phyloP scores from a whole-genome alignment of 345 rosid species.

The Eucalyptus sp. region DNA sequence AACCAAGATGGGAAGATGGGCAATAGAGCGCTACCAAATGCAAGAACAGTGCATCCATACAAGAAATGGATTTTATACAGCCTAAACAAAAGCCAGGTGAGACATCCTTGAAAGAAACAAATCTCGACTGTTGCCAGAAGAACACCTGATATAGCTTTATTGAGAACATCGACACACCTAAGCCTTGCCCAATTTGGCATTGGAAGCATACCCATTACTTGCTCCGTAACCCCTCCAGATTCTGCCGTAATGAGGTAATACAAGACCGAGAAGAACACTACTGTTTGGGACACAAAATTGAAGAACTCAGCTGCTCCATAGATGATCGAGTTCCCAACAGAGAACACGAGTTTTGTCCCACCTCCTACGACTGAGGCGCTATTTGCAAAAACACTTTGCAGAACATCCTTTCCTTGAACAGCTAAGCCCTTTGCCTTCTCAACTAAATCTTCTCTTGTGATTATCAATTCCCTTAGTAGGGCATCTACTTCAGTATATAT shows the following conservation, averaged over 20 bases:
- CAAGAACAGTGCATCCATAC: slow-evolving; percentile 77
- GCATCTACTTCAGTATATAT: slow-evolving; percentile 68
- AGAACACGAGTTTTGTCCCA: slow-evolving; percentile 53
- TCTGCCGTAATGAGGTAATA: slow-evolving; percentile 85
- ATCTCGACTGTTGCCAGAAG: slow-evolving; percentile 93
- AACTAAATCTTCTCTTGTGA: slow-evolving; percentile 72
- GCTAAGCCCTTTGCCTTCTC: slow-evolving; percentile 82
- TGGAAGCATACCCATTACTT: slow-evolving; percentile 82
- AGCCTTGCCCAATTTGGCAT: slow-evolving; percentile 44
- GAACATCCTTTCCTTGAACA: slow-evolving; percentile 64
- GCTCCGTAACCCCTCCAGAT: slow-evolving; percentile 94
- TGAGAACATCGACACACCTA: slow-evolving; percentile 82
- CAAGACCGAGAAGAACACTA: slow-evolving; percentile 83
- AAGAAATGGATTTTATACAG: slow-evolving; percentile 71
- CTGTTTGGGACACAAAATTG: slow-evolving; percentile 72
- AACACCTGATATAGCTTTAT: slow-evolving; percentile 76
- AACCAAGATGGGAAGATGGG: slow-evolving; percentile 89
- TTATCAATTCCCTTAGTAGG: slow-evolving; percentile 62
- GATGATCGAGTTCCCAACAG: slow-evolving; percentile 54
- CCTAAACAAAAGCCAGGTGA: slow-evolving; percentile 90
- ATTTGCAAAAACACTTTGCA: slow-evolving; percentile 52
- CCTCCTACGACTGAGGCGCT: slow-evolving; percentile 74
- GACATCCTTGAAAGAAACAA: slow-evolving; percentile 89
- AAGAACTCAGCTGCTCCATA: slow-evolving; percentile 92
- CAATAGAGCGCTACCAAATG: slow-evolving; percentile 59